Base-by-base conservation (phyloP, 2,329 filamentous ascomycete genomes). In the Aspergillus bombycis region DNA sequence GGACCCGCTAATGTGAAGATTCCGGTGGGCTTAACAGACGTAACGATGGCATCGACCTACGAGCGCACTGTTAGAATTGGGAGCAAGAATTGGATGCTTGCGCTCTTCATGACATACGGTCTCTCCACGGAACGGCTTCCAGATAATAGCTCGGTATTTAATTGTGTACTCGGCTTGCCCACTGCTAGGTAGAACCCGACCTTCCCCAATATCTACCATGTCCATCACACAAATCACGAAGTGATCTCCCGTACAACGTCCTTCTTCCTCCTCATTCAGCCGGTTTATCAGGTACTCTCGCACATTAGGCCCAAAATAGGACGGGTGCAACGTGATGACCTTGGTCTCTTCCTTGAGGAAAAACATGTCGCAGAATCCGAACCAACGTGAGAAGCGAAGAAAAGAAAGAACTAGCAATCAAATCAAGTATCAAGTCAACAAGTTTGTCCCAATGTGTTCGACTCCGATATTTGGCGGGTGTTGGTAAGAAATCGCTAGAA, bases 181-280 rank as follows among this genome's bases (percentile, higher is more conserved):
- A 66, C 91, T 96, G 10, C 94, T 92, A 3, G 95, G 94, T 62
- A 97, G 86, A 66, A 99, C 94, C 71, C 93, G 90, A 14, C 94
- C 94, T 75, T 97, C 93, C 19, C 93, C 96, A 73, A 98, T 94
- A 71, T 97, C 92, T 73, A 96, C 94, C 56, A 94, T 92, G 79
- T 97, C 94, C 88, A 99, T 94, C 74, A 99, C 96, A 75, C 93
- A 95, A 72, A 99, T 95, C 75, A 99, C 96, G 80, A 95, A 98
- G 84, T 96, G 97, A 77, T 92, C 93, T 63, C 95, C 95, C 3
- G 93, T 95, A 79, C 94, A 97, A 48, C 92, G 94, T 28, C 95
- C 95, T 81, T 99, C 95, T 66, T 97, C 93, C 76, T 98, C 94
- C 75, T 92, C 90, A 68, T 97, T 86, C 32, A 99, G 88, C 79